Base-by-base conservation (phyloP, 768 basidiomycete genomes). In the Asterophora parasitica region DNA sequence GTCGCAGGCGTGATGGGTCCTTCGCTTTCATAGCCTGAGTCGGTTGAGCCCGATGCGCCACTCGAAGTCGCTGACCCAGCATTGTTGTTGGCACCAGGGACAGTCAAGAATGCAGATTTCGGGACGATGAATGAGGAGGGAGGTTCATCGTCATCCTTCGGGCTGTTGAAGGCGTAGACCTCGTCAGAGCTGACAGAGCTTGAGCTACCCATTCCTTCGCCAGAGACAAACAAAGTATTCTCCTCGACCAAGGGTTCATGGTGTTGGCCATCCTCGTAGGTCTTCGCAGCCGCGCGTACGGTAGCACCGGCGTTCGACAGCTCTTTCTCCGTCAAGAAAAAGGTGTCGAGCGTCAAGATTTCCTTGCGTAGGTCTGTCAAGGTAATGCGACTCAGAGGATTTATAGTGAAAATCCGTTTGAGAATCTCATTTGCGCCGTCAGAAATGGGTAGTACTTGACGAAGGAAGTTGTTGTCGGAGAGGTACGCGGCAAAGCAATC, bases 371-470 rank as follows among this genome's bases (percentile, higher is more conserved):
- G 71, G 4, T 82, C 76, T 5, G 70, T 63, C 34, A 94, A 68
- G n/a, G 78, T 69, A 43, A 85, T 81, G 26, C 90, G 83, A 19
- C 62, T 57, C 2, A 66, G 49, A 4, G 88, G 82, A 58, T 88
- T 79, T 43, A 83, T 64, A n/a, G 71, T 65, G 68, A 93, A 92
- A 50, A 90, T 79, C 47, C 74, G 73, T 59, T 82, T 82, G 58
- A 94, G 71, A 56, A 92, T 75, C 0, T 61, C 58, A 64, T 88
- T 83, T 56, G 80, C 76, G 10, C 73, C 76, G 34, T 66, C 54
- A 8, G 89, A 90, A 58, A 93, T 86, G 23, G 88, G 89, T 15
- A 92, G 75, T 51, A 82, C 79, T 15, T 75, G 65, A 39, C 75
- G 75, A 32, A 92, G 76, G 60, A 81, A 85, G 56, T 86, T 67